Percentiles rank a stretch among this genome's conserved stretches.
Conservation (phyloP, 192 early-diverging fungal species). For the Rhizoclosmatium sp. region DNA sequence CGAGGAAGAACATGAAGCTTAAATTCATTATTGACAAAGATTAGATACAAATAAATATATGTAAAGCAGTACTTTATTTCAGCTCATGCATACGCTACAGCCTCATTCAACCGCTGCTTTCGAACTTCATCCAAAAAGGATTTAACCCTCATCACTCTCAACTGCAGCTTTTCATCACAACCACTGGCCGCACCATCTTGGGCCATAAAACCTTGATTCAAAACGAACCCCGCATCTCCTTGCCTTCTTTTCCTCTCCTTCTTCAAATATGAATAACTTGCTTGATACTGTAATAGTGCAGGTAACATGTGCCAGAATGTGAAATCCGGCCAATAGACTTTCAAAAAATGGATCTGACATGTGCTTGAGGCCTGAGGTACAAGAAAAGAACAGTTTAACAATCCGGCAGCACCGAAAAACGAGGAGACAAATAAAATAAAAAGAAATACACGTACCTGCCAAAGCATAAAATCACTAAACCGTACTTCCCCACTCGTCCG, state of each 20-base stretch:
- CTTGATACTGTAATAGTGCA: constrained; percentile 84
- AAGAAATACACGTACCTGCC: constrained; percentile 67
- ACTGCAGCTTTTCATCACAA: background rate
- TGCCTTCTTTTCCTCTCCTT: background rate
- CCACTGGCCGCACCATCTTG: background rate
- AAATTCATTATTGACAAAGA: too few relatives aligned
- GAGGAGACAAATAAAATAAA: background rate
- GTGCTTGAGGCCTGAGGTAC: constrained; percentile 50
- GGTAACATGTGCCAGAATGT: constrained; percentile 85
- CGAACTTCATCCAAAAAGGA: constrained; percentile 11
- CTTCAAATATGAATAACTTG: background rate
- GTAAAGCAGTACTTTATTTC: too few relatives aligned
- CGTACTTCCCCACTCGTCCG: constrained; percentile 96
- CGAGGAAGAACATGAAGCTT: background rate
- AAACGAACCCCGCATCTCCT: constrained; percentile 1
- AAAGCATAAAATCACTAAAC: constrained; percentile 94
- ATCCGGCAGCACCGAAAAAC: background rate
- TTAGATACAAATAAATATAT: too few relatives aligned
- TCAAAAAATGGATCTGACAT: constrained; percentile 87
- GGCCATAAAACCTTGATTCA: background rate
- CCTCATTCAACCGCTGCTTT: background rate
- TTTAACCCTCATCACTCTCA: background rate
- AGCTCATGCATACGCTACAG: background rate
- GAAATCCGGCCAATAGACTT: constrained; percentile 96
- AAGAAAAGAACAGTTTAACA: too few relatives aligned